Conservation (phyloP, 352 stramenopile genomes). For the Globisporangium acanthophoron region DNA sequence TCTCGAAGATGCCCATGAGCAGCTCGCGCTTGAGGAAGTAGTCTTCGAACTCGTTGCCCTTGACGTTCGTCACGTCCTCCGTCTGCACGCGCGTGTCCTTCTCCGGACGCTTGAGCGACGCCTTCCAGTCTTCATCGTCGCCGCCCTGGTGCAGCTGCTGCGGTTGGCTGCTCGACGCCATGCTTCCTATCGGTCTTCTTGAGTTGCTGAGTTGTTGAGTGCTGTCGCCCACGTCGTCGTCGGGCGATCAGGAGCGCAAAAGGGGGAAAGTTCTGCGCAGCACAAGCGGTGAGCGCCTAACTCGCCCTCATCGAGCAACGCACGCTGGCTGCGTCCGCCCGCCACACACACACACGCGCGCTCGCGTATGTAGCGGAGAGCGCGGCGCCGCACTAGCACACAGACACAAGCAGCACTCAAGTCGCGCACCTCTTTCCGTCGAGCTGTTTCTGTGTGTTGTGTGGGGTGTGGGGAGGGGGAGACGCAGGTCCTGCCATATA, state of each 20-base stretch:
- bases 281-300: too few relatives aligned
- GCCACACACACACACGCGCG: too few relatives aligned
- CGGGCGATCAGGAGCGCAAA: too few relatives aligned
- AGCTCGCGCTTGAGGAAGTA: slow-evolving; percentile 99
- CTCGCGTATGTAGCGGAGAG: too few relatives aligned
- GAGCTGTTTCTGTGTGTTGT: slow-evolving; percentile 10
- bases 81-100: slow-evolving; percentile 90
- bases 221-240: too few relatives aligned
- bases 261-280: too few relatives aligned
- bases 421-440: slow-evolving; percentile 8
- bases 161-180: slow-evolving; percentile 7
- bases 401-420: too few relatives aligned
- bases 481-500: background rate
- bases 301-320: too few relatives aligned
- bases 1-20: slow-evolving; percentile 99
- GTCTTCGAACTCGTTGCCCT: slow-evolving; percentile 99
- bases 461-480: background rate
- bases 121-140: slow-evolving; percentile 72
- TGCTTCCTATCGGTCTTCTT: background rate
- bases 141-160: slow-evolving; percentile 13
- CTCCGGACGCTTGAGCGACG: slow-evolving; percentile 64
- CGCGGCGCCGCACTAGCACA: too few relatives aligned
- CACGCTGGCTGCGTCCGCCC: too few relatives aligned
- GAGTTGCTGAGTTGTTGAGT: background rate
- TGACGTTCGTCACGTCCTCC: slow-evolving; percentile 98